These are phyloP conservation scores for Phytophthora nicotianae DNA, from an alignment of 352 stramenopile species.

Conservation along the genomic window DNA sequence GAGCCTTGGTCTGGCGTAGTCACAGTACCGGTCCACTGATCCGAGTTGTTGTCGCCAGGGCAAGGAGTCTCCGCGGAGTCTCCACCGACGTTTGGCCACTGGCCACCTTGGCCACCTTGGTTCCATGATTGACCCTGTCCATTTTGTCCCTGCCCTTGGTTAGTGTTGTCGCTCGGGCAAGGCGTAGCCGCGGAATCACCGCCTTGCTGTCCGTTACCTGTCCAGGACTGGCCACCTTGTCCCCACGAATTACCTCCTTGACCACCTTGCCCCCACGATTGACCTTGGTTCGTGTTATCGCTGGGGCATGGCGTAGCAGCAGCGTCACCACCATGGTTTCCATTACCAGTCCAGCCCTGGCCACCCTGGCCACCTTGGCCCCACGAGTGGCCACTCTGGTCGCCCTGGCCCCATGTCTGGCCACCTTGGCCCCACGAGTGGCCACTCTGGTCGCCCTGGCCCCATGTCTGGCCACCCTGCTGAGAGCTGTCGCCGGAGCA, in stretches of 20 bases:
- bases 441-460: not conserved
- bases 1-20: conserved; percentile 12
- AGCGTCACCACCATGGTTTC: not conserved
- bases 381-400: not conserved
- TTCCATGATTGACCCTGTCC: not conserved
- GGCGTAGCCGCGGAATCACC: not conserved
- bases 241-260: not conserved
- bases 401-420: not conserved
- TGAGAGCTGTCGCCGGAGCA: conserved; percentile 10
- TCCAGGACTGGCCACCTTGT: not conserved
- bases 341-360: conserved; percentile 3
- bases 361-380: conserved; percentile 5
- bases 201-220: not conserved
- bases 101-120: not conserved
- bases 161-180: conserved; percentile 3
- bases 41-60: conserved; percentile 8
- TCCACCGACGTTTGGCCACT: not conserved
- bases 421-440: conserved; percentile 5
- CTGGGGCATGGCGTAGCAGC: not conserved
- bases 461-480: conserved; percentile 4
- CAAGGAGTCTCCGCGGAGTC: conserved; percentile 18
- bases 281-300: not conserved
- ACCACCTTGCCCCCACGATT: not conserved
- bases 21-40: conserved; percentile 23
- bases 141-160: conserved; percentile 5